Percentiles rank a stretch among this genome's conserved stretches.
These are phyloP conservation scores for Cystobasidium sp. DNA, from an alignment of 1,284 basidiomycete genomes.

Conservation along the genomic window DNA sequence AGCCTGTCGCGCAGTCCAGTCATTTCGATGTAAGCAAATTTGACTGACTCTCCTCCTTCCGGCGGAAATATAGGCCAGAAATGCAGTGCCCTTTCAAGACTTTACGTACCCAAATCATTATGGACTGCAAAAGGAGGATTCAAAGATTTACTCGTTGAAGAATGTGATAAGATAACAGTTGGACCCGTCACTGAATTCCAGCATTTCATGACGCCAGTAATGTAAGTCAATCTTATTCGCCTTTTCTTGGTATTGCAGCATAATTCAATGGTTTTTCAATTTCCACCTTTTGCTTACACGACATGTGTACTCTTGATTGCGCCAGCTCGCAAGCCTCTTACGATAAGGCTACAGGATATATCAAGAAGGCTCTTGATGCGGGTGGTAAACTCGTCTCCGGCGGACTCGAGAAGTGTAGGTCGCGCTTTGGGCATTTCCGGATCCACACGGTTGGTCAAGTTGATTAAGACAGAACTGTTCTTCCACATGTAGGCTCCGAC, in stretches of 20 bases:
- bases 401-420: slow-evolving; percentile 67
- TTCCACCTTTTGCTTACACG: too few species aligned
- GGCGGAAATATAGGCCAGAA: slow-evolving; percentile 73
- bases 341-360: slow-evolving; percentile 83
- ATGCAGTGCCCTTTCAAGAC: slow-evolving; percentile 89
- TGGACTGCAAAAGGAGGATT: slow-evolving; percentile 78
- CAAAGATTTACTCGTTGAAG: slow-evolving; percentile 74
- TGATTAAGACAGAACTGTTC: neutral
- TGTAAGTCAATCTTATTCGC: slow-evolving; percentile 62
- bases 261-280: too few species aligned
- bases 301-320: neutral
- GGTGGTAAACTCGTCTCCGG: slow-evolving; percentile 89
- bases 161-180: slow-evolving; percentile 82
- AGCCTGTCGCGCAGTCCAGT: neutral
- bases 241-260: neutral
- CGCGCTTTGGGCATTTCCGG: neutral
- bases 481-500: slow-evolving; percentile 67
- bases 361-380: slow-evolving; percentile 83
- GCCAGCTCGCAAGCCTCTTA: slow-evolving; percentile 76
- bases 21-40: neutral
- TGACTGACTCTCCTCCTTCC: neutral
- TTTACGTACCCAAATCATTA: slow-evolving; percentile 84
- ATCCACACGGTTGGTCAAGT: neutral
- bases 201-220: slow-evolving; percentile 95
- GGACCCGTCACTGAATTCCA: slow-evolving; percentile 77